Evolutionary conservation across 2,329 filamentous ascomycete species (phyloP).

Genomic region (Fusarium ramigenum): DNA sequence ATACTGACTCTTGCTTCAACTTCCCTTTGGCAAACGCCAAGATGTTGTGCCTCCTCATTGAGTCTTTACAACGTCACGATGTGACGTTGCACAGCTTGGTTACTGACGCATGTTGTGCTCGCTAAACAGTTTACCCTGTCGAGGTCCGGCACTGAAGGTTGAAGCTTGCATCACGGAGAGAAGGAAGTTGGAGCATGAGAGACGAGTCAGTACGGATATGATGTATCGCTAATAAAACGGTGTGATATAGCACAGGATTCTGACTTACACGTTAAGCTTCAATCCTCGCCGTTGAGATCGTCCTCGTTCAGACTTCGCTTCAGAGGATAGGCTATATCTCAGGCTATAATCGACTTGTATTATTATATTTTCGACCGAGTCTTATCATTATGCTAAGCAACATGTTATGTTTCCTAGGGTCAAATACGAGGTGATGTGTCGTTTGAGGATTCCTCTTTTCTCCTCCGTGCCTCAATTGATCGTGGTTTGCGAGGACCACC

Average conservation of each 20-base stretch:
- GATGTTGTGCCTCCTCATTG: not conserved
- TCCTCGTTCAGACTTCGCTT: not conserved
- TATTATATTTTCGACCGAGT: not conserved
- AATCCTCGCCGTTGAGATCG: not conserved
- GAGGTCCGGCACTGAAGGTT: not conserved
- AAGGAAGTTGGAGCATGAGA: not conserved
- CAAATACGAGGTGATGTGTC: not conserved
- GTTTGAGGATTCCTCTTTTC: not conserved
- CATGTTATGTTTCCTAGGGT: not conserved
- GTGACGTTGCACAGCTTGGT: conserved; percentile 14
- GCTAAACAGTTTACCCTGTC: not conserved
- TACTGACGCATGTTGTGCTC: not conserved
- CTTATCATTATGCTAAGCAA: not conserved
- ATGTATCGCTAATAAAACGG: not conserved
- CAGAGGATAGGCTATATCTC: not conserved
- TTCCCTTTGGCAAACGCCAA: not conserved
- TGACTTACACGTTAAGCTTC: not conserved
- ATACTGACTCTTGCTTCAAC: not conserved
- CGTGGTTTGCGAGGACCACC: not conserved
- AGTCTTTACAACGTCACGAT: not conserved
- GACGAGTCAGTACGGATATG: not conserved
- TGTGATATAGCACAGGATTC: not conserved
- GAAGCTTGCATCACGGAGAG: not conserved
- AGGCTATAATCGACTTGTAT: not conserved
- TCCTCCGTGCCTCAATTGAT: not conserved